Conservation (phyloP, 495 filamentous ascomycete species). For the Alectoria sarmentosa region DNA sequence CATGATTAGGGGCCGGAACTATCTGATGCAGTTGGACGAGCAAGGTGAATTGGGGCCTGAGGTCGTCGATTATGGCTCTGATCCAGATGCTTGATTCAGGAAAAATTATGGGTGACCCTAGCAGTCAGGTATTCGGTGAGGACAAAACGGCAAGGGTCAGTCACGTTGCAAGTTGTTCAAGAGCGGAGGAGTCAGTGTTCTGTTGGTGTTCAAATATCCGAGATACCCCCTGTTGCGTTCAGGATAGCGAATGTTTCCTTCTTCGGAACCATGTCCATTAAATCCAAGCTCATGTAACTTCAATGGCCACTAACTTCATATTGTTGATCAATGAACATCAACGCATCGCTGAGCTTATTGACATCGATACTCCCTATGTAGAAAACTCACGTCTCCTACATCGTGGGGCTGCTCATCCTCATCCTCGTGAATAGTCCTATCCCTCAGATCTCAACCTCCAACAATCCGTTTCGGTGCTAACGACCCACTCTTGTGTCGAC, state of each 20-base stretch:
- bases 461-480: background rate
- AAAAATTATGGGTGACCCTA: background rate
- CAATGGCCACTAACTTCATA: background rate
- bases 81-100: slow-evolving; percentile 10
- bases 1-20: slow-evolving; percentile 34
- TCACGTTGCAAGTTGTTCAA: background rate
- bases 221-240: background rate
- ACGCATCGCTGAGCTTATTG: background rate
- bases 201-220: background rate
- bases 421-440: too few relatives aligned
- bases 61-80: slow-evolving; percentile 19
- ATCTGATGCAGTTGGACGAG: slow-evolving; percentile 31
- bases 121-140: background rate
- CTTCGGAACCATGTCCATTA: background rate
- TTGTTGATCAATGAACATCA: background rate
- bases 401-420: background rate
- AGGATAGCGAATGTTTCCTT: background rate
- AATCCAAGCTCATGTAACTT: background rate
- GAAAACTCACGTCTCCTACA: background rate
- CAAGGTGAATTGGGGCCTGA: slow-evolving; percentile 17
- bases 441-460: background rate
- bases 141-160: background rate
- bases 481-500: background rate
- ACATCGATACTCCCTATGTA: background rate
- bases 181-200: background rate